Evolutionary conservation across 202 grass and related monocot genomes (phyloP), one percentile per base, ranked within the genome.

Genomic region (Hordeum pubiflorum): DNA sequence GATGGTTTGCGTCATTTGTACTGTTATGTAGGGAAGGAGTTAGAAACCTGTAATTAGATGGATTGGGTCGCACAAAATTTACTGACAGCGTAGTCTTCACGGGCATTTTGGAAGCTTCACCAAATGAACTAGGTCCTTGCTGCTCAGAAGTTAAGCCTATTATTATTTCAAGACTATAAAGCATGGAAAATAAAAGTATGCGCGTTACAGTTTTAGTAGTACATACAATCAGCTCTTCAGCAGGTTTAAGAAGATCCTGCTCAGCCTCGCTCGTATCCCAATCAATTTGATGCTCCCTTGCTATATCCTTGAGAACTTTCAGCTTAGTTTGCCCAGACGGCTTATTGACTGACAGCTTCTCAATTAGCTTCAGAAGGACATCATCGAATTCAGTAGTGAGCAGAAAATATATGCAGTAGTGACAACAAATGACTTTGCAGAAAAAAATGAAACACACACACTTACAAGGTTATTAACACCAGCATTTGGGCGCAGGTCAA

Each of bases 321-420:
- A 96, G 72, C 75, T 99, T 96, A 79, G 73, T 81, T 82, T 96
- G 86, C 62, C 92, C 96, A 79, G 86, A 93, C 63, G 90, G 96
- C 74, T 95, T 96, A 87, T 87, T 91, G 56, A 93, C 87, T 15
- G 96, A 99, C 37, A 99, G 85, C 70, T 99, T 99, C 89, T 96
- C 92, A 46, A 99, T 96, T 58, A 99, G 81, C 96, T 99, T 85
- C 69, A 86, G 31, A 87, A 90, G 64, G 20, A 22, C n/a, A 70
- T 63, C 13, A 46, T 1, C 2, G 17, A 68, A 65, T 60, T 72
- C 26, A 89, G 64, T 46, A 14, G 58, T 73, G 18, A 79, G 36
- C 75, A 78, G 8, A 76, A 44, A 21, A 10, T 21, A 27, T 15
- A 82, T 37, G 52, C n/a, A 71, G 61, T 6, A 12, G 1, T 17